Base-by-base conservation (phyloP, 768 basidiomycete species). In the Rhodotorula paludigena region DNA sequence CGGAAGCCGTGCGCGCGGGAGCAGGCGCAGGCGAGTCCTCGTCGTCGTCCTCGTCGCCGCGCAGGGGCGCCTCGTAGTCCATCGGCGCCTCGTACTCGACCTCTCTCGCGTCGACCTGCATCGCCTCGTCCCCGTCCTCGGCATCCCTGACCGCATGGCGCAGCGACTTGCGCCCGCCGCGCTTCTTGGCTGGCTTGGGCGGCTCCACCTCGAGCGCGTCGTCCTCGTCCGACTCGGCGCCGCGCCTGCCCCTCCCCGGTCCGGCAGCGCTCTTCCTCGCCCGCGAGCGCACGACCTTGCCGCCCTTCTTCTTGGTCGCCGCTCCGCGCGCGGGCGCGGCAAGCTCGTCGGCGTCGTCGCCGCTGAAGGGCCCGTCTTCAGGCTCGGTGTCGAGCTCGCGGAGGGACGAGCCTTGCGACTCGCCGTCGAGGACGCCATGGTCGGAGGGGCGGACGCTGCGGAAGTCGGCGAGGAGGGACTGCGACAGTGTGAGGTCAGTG, bases 401-500 rank as follows among this genome's bases (percentile, higher is more conserved):
- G 3, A 71, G 55, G 2, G 60, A 59, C 7, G 62, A 58, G 35
- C 63, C 53, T 21, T 52, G 62, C 2, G 53, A 57, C 38, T 71
- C 62, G 35, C 69, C 69, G 51, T 71, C 69, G 38, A 71, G 58
- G 25, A 71, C 54, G 28, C 69, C 69, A 10, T 57, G 28, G 48
- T 39, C 47, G 0, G 69, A 71, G 3, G 69, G 42, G 36, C 65
- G 61, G 10, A 71, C 62, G 28, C 53, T 28, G 7, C 44, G n/a
- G 21, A 32, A 7, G 8, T 66, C 45, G 11, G 39, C 49, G 47
- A 64, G 52, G 49, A 71, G 69, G 25, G 38, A 36, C 69, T 71
- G 56, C 36, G 12, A 38, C 6, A 7, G 44, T 33, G 63, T 60
- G 36, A 33, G 21, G 10, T 5, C 18, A 11, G 28, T 7, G 58